Evolutionary conservation across 179 eudicot genomes (phyloP).

Genomic region (Beta lomatogona): DNA sequence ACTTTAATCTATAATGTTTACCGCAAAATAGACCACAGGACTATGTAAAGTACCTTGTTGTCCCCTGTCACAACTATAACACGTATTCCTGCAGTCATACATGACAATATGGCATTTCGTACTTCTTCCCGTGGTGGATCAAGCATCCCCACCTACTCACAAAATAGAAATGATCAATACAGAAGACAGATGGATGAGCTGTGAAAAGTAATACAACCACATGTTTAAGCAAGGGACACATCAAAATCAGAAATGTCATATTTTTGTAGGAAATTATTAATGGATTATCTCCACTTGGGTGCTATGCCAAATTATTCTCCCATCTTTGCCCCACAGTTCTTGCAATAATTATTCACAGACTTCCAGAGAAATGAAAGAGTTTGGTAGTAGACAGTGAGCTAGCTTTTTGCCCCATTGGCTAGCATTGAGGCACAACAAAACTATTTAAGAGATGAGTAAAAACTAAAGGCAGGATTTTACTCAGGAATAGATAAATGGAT

Average conservation of each 20-base stretch:
- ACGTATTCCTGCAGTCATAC: slow-evolving; percentile 98
- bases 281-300: background rate
- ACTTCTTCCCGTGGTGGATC: slow-evolving; percentile 99
- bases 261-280: background rate
- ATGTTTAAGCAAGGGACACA: background rate
- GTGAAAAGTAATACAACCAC: background rate
- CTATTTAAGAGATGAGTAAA: too few species aligned
- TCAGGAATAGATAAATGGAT: too few species aligned
- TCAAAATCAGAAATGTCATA: background rate
- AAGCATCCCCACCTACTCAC: slow-evolving; percentile 92
- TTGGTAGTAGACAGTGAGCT: too few species aligned
- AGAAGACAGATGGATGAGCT: background rate
- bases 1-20: background rate
- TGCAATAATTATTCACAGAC: too few species aligned
- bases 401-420: too few species aligned
- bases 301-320: background rate
- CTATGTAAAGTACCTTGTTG: slow-evolving; percentile 73
- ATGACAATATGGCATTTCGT: slow-evolving; percentile 77
- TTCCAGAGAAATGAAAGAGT: too few species aligned
- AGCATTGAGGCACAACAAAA: too few species aligned
- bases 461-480: too few species aligned
- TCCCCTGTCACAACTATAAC: slow-evolving; percentile 99
- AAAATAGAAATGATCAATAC: slow-evolving; percentile 12
- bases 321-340: too few species aligned
- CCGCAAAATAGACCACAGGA: background rate